phyloP scores from a whole-genome alignment of 192 early-diverging fungal species.

The Allomyces arbusculus region DNA sequence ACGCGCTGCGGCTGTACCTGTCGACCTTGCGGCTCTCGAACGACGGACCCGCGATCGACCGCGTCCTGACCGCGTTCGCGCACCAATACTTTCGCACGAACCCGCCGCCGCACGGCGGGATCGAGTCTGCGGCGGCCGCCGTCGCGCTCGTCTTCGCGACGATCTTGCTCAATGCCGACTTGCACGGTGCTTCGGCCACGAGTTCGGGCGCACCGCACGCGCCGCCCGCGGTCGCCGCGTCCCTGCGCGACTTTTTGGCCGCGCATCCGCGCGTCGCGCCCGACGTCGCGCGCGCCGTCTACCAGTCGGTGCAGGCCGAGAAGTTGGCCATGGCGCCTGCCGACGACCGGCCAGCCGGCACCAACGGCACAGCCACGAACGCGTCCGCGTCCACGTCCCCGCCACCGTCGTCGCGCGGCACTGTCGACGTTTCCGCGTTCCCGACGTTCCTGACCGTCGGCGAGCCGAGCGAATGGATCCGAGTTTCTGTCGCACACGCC shows the following conservation, averaged over 20 bases:
- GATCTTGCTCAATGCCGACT: neutral
- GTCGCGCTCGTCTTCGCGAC: neutral
- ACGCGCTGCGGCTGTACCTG: conserved; percentile 14
- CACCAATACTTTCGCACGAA: neutral
- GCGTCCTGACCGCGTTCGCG: conserved; percentile 14
- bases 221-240: neutral
- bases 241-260: neutral
- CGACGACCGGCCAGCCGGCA: no score
- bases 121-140: neutral
- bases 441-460: no score
- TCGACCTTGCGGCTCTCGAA: conserved; percentile 9
- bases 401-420: no score
- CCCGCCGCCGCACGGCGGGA: neutral
- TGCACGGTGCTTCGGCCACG: neutral
- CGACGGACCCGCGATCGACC: conserved; percentile 9
- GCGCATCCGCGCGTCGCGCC: neutral
- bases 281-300: neutral
- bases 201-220: neutral
- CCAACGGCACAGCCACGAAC: no score
- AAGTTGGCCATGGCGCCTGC: neutral
- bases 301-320: neutral
- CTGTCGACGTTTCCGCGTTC: no score
- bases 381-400: no score
- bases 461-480: no score
- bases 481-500: no score